Evolutionary conservation across 768 basidiomycete genomes (phyloP).

Genomic region (Tulasnella sp.): DNA sequence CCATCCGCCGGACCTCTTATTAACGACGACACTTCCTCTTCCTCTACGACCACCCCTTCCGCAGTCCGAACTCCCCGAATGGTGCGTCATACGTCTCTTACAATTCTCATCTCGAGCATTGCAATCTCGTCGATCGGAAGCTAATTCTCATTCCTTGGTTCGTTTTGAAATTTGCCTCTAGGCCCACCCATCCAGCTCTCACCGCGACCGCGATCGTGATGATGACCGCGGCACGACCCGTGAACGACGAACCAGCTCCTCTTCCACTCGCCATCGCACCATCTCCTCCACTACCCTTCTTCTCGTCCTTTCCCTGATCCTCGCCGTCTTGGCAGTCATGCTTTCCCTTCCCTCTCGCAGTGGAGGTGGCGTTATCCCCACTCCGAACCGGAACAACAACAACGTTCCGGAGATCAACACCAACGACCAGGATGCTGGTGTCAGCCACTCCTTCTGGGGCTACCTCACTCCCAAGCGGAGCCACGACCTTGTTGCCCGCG

Average conservation of each 20-base stretch:
- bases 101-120: neutral
- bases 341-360: conserved; percentile 75
- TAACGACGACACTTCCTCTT: conserved; percentile 3
- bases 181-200: conserved; percentile 32
- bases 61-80: conserved; percentile 17
- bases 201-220: conserved; percentile 33
- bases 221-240: conserved; percentile 26
- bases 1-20: neutral
- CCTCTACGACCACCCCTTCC: conserved; percentile 7
- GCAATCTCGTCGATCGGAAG: conserved; percentile 5
- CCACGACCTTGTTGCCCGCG: conserved; percentile 76
- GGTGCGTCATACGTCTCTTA: neutral
- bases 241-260: conserved; percentile 47
- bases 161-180: conserved; percentile 20
- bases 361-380: conserved; percentile 83
- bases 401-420: neutral
- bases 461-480: conserved; percentile 82
- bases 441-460: conserved; percentile 62
- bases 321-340: conserved; percentile 90
- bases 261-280: conserved; percentile 74
- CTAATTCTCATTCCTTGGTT: neutral
- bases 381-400: conserved; percentile 49
- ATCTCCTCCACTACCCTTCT: conserved; percentile 89
- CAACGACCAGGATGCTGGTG: conserved; percentile 24
- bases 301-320: conserved; percentile 80